phyloP scores from a whole-genome alignment of 495 filamentous ascomycete genomes.

The Rhizodiscina lignyota region DNA sequence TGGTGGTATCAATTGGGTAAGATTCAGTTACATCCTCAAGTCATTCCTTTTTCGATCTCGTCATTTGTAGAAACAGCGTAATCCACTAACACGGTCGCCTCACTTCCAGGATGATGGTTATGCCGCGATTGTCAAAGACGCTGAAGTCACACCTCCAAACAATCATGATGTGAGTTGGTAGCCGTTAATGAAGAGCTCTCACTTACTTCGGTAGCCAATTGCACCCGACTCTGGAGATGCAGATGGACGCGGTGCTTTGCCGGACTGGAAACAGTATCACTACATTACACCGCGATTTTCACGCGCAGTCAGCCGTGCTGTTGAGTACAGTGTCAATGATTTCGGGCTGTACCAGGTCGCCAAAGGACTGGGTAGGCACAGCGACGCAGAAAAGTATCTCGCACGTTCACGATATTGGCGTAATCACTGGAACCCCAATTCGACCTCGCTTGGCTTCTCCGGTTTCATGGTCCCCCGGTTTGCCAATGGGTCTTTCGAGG shows the following conservation, averaged over 20 bases:
- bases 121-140: constrained; percentile 57
- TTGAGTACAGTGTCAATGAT: constrained; percentile 53
- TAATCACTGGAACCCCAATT: constrained; percentile 50
- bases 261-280: constrained; percentile 47
- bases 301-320: constrained; percentile 45
- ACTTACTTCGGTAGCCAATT: no score
- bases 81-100: no score
- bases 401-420: constrained; percentile 51
- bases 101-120: constrained; percentile 4
- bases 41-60: not conserved
- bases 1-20: constrained; percentile 48
- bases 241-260: constrained; percentile 52
- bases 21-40: constrained; percentile 48
- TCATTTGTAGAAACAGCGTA: not conserved
- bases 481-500: constrained; percentile 33
- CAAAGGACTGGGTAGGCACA: constrained; percentile 32
- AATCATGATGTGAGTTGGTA: constrained; percentile 44
- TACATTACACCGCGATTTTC: constrained; percentile 47
- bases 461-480: constrained; percentile 51
- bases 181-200: no score
- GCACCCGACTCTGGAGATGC: constrained; percentile 52
- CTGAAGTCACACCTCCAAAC: constrained; percentile 40
- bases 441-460: constrained; percentile 35
- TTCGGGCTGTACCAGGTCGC: constrained; percentile 47
- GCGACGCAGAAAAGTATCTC: constrained; percentile 43